Percentiles rank a stretch among this genome's conserved stretches.
These are phyloP conservation scores for Phascolomyces articulosus DNA, from an alignment of 371 early-diverging fungal species.

Conservation along the genomic window DNA sequence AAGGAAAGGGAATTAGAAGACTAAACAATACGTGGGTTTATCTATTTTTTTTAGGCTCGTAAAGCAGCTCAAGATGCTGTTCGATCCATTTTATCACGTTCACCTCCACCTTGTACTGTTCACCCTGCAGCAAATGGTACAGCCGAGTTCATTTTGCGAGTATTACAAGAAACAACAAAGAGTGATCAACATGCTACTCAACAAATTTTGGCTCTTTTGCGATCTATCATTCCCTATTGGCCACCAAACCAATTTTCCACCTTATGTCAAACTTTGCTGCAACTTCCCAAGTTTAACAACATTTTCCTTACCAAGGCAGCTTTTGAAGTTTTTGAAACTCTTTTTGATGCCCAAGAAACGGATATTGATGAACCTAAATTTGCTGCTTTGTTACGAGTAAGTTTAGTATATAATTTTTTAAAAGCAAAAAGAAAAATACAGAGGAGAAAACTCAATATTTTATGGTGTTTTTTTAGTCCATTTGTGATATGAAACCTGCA, in stretches of 20 bases:
- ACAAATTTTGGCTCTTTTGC: conserved; percentile 80
- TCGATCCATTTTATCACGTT: conserved; percentile 63
- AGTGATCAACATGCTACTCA: conserved; percentile 72
- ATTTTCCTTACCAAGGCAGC: conserved; percentile 80
- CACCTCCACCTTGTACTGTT: conserved; percentile 74
- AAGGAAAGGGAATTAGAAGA: no score
- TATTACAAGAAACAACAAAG: conserved; percentile 71
- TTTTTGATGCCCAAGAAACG: conserved; percentile 60
- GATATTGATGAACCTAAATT: conserved; percentile 66
- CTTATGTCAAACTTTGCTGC: conserved; percentile 78
- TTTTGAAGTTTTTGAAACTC: conserved; percentile 79
- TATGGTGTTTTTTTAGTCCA: conserved; percentile 46
- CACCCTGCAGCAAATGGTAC: conserved; percentile 83
- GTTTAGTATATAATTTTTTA: conserved; percentile 12
- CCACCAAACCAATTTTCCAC: conserved; percentile 62
- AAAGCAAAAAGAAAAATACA: not conserved
- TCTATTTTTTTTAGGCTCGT: conserved; percentile 59
- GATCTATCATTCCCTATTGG: conserved; percentile 76
- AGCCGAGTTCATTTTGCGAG: conserved; percentile 72
- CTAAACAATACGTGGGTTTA: no score
- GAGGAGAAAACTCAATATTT: not conserved
- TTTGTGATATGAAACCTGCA: conserved; percentile 84
- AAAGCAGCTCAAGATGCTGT: conserved; percentile 88
- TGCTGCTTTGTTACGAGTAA: conserved; percentile 46
- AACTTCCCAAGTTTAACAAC: conserved; percentile 84